These are phyloP conservation scores for Ascochyta koolunga DNA, from an alignment of 2,329 filamentous ascomycete genomes.

Conservation along the genomic window DNA sequence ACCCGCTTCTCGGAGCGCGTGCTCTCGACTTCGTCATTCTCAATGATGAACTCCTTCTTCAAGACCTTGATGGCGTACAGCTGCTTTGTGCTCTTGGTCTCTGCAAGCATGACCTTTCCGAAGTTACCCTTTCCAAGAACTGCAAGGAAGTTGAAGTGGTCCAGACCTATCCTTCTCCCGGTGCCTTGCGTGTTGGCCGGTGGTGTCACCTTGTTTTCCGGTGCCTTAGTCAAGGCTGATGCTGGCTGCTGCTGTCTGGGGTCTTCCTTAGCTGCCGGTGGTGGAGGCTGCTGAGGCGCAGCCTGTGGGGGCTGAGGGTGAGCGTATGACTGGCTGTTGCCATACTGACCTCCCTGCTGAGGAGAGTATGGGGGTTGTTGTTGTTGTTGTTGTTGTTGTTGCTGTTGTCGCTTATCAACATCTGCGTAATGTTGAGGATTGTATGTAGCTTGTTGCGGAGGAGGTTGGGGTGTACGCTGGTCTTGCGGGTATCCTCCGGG, in stretches of 20 bases:
- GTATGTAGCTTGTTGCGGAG: constrained; percentile 65
- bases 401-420: constrained; percentile 45
- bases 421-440: constrained; percentile 77
- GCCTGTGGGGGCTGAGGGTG: constrained; percentile 47
- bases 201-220: constrained; percentile 66
- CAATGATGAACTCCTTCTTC: constrained; percentile 99
- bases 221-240: constrained; percentile 39
- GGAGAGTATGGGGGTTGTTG: constrained; percentile 39
- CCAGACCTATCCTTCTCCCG: constrained; percentile 85
- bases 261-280: constrained; percentile 7
- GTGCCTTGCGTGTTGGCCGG: constrained; percentile 71
- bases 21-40: constrained; percentile 98
- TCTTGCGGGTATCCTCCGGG: constrained; percentile 49
- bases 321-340: constrained; percentile 25
- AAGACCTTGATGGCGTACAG: constrained; percentile 98
- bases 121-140: constrained; percentile 99
- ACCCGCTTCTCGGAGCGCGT: constrained; percentile 97
- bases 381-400: no score
- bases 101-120: constrained; percentile 98
- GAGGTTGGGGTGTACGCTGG: constrained; percentile 49
- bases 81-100: constrained; percentile 90
- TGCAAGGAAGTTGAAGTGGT: constrained; percentile 99
- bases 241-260: constrained; percentile 46
- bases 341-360: constrained; percentile 10
- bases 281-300: constrained; percentile 16